Conservation (phyloP, 768 basidiomycete genomes). For the Pleurotus salmoneostramineus region DNA sequence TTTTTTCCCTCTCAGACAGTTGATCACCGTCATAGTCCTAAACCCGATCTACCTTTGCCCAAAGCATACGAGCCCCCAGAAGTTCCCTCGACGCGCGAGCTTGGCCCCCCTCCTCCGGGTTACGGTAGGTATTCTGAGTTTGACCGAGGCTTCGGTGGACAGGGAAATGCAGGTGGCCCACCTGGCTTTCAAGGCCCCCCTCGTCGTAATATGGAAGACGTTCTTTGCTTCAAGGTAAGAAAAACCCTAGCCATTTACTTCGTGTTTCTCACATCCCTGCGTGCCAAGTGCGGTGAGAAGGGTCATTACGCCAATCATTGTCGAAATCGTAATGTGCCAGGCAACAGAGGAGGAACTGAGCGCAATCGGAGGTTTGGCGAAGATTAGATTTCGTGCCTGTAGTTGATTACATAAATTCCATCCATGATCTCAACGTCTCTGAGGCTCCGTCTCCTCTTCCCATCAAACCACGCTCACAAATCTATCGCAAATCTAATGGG, state of each 20-base stretch:
- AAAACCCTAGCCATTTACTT: neutral
- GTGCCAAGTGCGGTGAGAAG: slow-evolving; percentile 74
- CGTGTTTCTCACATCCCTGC: slow-evolving; percentile 5
- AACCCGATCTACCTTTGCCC: slow-evolving; percentile 64
- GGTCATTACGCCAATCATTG: slow-evolving; percentile 97
- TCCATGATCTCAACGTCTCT: neutral
- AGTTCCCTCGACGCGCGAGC: slow-evolving; percentile 69
- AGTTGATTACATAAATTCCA: neutral
- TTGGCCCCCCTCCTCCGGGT: slow-evolving; percentile 90
- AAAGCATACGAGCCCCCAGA: slow-evolving; percentile 77
- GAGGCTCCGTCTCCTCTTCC: too few relatives aligned
- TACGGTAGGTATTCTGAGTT: slow-evolving; percentile 83
- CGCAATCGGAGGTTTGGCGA: slow-evolving; percentile 39
- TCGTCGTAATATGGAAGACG: slow-evolving; percentile 77
- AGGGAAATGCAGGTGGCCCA: slow-evolving; percentile 19
- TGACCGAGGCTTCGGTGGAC: slow-evolving; percentile 49
- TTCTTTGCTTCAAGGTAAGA: slow-evolving; percentile 82
- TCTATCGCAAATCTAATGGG: slow-evolving; percentile 48
- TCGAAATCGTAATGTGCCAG: slow-evolving; percentile 85
- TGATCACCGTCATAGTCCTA: slow-evolving; percentile 52
- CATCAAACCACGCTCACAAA: neutral
- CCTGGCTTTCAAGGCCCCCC: slow-evolving; percentile 28
- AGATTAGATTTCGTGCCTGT: slow-evolving; percentile 4
- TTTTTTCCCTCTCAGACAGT: slow-evolving; percentile 11
- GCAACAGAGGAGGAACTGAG: slow-evolving; percentile 83